phyloP scores from a whole-genome alignment of 1,284 basidiomycete genomes.

The Phylloboletellus chloephorus region DNA sequence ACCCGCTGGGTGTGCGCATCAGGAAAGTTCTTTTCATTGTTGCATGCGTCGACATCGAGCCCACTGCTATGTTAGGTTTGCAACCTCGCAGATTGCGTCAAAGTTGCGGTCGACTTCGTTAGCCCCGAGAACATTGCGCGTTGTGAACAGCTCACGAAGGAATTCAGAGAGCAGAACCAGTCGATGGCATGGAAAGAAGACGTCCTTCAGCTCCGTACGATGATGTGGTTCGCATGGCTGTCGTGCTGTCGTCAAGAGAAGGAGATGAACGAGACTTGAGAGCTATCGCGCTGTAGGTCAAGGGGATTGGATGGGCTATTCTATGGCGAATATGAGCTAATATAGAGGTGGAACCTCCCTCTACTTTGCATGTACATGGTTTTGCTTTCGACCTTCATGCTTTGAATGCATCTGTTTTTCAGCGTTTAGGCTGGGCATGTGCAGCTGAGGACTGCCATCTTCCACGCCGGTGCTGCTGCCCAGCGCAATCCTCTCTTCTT shows the following conservation, averaged over 20 bases:
- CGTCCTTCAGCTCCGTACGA: constrained; percentile 83
- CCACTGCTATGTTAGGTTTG: constrained; percentile 48
- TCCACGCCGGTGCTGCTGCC: constrained; percentile 4
- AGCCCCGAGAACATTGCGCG: constrained; percentile 86
- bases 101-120: constrained; percentile 95
- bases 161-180: constrained; percentile 87
- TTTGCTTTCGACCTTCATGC: constrained; percentile 15
- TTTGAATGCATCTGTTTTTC: constrained; percentile 15
- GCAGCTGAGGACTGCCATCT: background rate
- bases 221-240: constrained; percentile 91
- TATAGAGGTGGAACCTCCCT: constrained; percentile 26
- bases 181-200: constrained; percentile 90
- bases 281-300: constrained; percentile 22
- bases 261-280: constrained; percentile 35
- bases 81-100: constrained; percentile 89
- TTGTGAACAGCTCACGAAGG: constrained; percentile 79
- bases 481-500: too few relatives aligned
- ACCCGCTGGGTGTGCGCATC: constrained; percentile 92
- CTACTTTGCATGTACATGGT: constrained; percentile 30
- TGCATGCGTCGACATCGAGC: constrained; percentile 1
- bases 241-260: constrained; percentile 54
- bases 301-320: constrained; percentile 20
- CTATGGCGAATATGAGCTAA: constrained; percentile 24
- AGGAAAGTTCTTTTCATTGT: constrained; percentile 47
- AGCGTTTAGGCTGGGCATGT: too few relatives aligned